Evolutionary conservation across 75 land plant genomes (phyloP), one percentile per base, ranked within the genome.

Genomic region (Sequoia sempervirens): DNA sequence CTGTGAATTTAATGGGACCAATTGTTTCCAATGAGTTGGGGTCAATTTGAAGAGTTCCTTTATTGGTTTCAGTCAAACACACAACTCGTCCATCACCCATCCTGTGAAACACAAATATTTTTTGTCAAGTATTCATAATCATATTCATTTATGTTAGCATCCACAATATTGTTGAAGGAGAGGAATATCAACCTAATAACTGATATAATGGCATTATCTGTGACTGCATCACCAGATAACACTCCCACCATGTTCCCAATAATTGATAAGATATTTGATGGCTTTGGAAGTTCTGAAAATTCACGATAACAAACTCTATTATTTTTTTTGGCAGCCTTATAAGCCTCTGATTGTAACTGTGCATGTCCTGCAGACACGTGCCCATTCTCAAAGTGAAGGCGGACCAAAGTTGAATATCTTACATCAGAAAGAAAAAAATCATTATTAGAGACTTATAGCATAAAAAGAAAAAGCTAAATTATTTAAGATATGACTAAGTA

Each of bases 171-270:
- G 23, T 58, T n/a, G 34, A 28, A 68, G 30, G 1, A 9, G 72
- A 68, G 72, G 34, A 28, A 68, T 18, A 53, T 30, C 32, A 2
- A 68, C 72, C 72, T 68, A 2, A 91, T 82, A 14, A 94, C 91
- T 14, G 94, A 94, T 56, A 91, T 91, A 90, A 90, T 90, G 36
- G 95, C 88, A 81, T 95, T 95, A 84, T 95, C 97, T 23, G 97
- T 95, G 43, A 92, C 83, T 0, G 90, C 90, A 8, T 90, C 89
- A 72, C 97, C 97, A 38, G 93, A 90, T 82, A 92, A 87, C 64
- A 95, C 84, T 75, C 87, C 80, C 3, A 92, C 90, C 5, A 95
- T 81, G 7, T 92, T 93, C 78, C 90, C 85, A 1, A 93, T 66
- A 82, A 82, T 84, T n/a, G 89, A 41, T 5, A 91, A 45, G 81